Conservation (phyloP, 2,329 filamentous ascomycete species). For the Xylariaceae sp. region DNA sequence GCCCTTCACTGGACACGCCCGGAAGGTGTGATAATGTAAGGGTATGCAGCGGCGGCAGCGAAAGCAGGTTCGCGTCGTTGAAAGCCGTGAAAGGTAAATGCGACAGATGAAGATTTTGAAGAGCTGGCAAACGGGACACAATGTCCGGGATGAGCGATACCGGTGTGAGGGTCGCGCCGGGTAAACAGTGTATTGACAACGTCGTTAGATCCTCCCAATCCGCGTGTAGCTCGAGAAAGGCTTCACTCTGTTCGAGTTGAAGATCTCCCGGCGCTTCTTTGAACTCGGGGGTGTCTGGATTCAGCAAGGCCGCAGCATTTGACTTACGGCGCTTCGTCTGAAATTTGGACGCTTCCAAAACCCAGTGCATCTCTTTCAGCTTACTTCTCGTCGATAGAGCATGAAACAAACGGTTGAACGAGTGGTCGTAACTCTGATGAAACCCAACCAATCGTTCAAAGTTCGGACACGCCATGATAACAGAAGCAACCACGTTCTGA, state of each 20-base stretch:
- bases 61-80: constrained; percentile 57
- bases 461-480: constrained; percentile 68
- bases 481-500: constrained; percentile 59
- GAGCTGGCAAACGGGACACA: constrained; percentile 53
- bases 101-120: constrained; percentile 63
- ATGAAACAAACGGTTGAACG: constrained; percentile 59
- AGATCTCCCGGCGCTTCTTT: constrained; percentile 42
- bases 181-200: constrained; percentile 61
- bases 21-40: constrained; percentile 59
- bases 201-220: constrained; percentile 60
- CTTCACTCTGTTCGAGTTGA: constrained; percentile 45
- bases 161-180: constrained; percentile 57
- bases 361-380: constrained; percentile 63
- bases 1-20: constrained; percentile 58
- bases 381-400: constrained; percentile 60
- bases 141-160: constrained; percentile 55
- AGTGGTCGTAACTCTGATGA: constrained; percentile 56
- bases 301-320: constrained; percentile 29
- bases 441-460: constrained; percentile 61
- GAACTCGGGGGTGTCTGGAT: constrained; percentile 27
- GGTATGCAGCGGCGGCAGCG: constrained; percentile 56
- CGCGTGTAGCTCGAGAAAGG: constrained; percentile 55
- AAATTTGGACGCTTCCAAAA: constrained; percentile 47
- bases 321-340: constrained; percentile 42
- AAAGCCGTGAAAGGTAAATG: constrained; percentile 59